Evolutionary conservation across 2,329 filamentous ascomycete genomes (phyloP), one percentile per base, ranked within the genome.

Genomic region (Neocucurbitaria cava): DNA sequence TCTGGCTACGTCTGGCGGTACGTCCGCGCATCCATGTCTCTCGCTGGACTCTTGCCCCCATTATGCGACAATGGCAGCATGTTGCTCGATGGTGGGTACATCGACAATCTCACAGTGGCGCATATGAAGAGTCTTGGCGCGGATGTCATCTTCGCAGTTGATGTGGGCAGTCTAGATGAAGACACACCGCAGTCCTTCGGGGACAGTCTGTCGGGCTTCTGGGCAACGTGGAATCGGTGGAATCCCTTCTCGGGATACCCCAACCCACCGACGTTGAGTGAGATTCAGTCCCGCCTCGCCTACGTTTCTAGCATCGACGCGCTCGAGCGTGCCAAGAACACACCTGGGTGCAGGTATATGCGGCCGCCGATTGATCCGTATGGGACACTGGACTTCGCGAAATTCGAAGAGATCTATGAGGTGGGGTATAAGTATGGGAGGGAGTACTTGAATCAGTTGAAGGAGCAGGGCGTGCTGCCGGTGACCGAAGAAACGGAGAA

Each of bases 1-100:
- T 95, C 90, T 56, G 95, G 95, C 13, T 99, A 99, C 70, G 94
- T 95, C 0, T 99, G 95, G 95, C 87, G 96, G 38, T 99, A 99
- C 69, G 91, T 99, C 21, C 86, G 95, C 41, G 95, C 95, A 0
- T 96, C 92, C 10, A 99, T 99, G 95, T 96, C 93, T 1, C 84
- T 99, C 3, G 95, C 95, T 0, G 95, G 96, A 2, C 79, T 99
- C 9, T 81, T 99, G 6, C 96, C 96, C 11, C 95, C 95, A 0
- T 85, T 99, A 18, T 99, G 95, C 69, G 95, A 99, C 70, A 94
- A 99, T 69, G 95, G 96, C 21, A 94, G 89, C 79, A 96, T 99
- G 92, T 83, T 99, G 1, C 84, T 99, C 0, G 95, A 99, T 67
- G 95, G 95, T 38, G 95, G 95, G 15, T 99, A 99, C 74, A 89